phyloP scores from a whole-genome alignment of 148 eudicot species.

The Dysphania ambrosioides region DNA sequence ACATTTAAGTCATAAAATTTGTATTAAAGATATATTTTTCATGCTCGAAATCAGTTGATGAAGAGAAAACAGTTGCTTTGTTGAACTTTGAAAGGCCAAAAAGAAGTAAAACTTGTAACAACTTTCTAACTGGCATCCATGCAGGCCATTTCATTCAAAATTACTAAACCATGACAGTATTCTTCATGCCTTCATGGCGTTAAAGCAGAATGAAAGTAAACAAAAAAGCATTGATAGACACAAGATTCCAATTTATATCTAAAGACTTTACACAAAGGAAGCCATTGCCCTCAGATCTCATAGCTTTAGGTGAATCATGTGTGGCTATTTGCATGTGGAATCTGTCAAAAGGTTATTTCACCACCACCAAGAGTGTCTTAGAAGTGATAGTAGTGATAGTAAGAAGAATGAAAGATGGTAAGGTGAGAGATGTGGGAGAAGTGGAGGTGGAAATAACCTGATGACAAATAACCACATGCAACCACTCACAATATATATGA shows the following conservation, averaged over 20 bases:
- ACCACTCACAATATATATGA: constrained; percentile 14
- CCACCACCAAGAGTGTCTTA: constrained; percentile 4
- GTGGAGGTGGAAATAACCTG: constrained; percentile 5
- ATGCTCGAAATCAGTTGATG: too few relatives aligned
- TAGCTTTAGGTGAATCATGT: constrained; percentile 20
- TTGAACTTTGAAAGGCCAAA: too few relatives aligned
- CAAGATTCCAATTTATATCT: background rate
- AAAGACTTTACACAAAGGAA: background rate
- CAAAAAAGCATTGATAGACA: too few relatives aligned
- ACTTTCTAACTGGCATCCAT: too few relatives aligned
- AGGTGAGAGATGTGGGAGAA: background rate
- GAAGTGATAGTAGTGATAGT: background rate
- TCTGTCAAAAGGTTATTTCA: constrained; percentile 15
- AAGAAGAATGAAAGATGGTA: background rate
- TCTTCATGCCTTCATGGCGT: background rate
- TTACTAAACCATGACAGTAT: background rate
- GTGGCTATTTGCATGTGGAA: constrained; percentile 17
- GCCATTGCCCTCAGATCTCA: constrained; percentile 31
- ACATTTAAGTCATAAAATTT: too few relatives aligned
- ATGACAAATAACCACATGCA: constrained; percentile 8
- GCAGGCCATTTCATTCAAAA: background rate
- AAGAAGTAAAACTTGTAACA: too few relatives aligned
- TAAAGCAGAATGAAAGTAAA: background rate
- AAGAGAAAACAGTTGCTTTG: too few relatives aligned
- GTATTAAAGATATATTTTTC: too few relatives aligned